Percentiles rank a stretch among this genome's conserved stretches.
Evolutionary conservation across 768 basidiomycete species (phyloP).

Genomic region (Phaffia tasmanica): DNA sequence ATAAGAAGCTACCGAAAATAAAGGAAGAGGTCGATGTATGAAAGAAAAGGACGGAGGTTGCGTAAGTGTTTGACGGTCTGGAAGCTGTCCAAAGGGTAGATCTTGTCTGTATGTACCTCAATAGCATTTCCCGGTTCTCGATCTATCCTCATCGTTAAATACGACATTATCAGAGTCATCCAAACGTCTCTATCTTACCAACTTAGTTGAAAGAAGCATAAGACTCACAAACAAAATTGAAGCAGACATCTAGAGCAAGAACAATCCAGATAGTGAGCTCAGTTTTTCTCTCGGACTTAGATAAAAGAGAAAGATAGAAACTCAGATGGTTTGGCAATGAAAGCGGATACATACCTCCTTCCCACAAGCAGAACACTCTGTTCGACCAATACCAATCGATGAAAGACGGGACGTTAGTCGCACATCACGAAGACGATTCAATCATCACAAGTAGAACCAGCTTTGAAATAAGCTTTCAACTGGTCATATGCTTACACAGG

Average conservation of each 20-base stretch:
- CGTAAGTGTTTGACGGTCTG: background rate
- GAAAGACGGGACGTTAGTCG: background rate
- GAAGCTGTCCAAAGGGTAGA: background rate
- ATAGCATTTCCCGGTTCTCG: constrained; percentile 47
- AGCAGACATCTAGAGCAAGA: constrained; percentile 60
- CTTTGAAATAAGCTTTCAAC: no score
- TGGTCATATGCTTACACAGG: constrained; percentile 44
- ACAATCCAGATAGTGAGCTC: constrained; percentile 3
- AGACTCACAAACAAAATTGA: constrained; percentile 59
- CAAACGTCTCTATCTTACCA: background rate
- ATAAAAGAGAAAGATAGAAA: background rate
- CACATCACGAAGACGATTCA: no score
- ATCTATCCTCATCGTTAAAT: constrained; percentile 43
- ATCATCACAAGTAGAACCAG: constrained; percentile 2
- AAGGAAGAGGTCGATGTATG: constrained; percentile 12
- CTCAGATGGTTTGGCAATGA: background rate
- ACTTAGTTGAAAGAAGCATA: no score
- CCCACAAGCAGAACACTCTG: constrained; percentile 78
- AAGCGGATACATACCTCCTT: constrained; percentile 56
- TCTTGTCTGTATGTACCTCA: background rate
- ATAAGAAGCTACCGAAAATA: constrained; percentile 61
- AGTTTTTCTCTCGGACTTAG: background rate
- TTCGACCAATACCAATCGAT: background rate
- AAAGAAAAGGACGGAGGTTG: background rate
- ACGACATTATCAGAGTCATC: background rate